phyloP scores from a whole-genome alignment of 352 stramenopile genomes.

The Globisporangium ultimum region DNA sequence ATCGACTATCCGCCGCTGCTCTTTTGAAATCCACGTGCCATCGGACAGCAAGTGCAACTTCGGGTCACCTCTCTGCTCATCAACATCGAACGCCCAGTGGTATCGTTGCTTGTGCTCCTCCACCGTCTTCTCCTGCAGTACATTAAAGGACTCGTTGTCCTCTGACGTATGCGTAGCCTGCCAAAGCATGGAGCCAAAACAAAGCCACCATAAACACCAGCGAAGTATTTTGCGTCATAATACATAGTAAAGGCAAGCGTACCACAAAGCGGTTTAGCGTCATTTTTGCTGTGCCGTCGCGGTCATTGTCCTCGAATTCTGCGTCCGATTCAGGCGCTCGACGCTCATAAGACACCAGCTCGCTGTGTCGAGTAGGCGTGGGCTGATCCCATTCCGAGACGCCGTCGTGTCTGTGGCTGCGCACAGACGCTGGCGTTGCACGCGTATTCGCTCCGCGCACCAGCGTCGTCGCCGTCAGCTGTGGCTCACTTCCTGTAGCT shows the following conservation, averaged over 20 bases:
- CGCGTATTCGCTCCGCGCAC: slow-evolving; percentile 8
- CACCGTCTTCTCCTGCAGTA: slow-evolving; percentile 69
- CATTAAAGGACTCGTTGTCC: slow-evolving; percentile 78
- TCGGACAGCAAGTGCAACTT: slow-evolving; percentile 69
- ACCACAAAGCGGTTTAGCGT: slow-evolving; percentile 77
- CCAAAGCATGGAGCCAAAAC: not conserved
- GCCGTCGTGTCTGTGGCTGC: slow-evolving; percentile 11
- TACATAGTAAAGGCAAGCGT: not conserved
- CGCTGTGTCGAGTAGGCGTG: slow-evolving; percentile 25
- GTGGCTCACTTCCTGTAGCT: slow-evolving; percentile 7
- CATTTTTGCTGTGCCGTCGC: slow-evolving; percentile 17
- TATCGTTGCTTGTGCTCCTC: slow-evolving; percentile 65
- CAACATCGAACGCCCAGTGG: slow-evolving; percentile 75
- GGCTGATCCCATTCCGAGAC: slow-evolving; percentile 58
- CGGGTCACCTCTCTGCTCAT: slow-evolving; percentile 45
- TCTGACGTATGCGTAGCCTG: slow-evolving; percentile 81
- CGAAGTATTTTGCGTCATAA: not conserved
- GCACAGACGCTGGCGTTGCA: slow-evolving; percentile 13
- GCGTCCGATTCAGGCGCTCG: not conserved
- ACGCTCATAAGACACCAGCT: slow-evolving; percentile 2
- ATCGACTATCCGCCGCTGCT: slow-evolving; percentile 58
- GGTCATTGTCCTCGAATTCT: not conserved
- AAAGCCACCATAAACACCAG: no score
- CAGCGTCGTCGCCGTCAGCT: slow-evolving; percentile 22
- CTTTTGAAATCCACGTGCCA: slow-evolving; percentile 70